A percentile compares a stretch with the other conserved stretches of the same genome.
phyloP scores from a whole-genome alignment of 1,139 yeast species.

The Pichia sorboxylosa region DNA sequence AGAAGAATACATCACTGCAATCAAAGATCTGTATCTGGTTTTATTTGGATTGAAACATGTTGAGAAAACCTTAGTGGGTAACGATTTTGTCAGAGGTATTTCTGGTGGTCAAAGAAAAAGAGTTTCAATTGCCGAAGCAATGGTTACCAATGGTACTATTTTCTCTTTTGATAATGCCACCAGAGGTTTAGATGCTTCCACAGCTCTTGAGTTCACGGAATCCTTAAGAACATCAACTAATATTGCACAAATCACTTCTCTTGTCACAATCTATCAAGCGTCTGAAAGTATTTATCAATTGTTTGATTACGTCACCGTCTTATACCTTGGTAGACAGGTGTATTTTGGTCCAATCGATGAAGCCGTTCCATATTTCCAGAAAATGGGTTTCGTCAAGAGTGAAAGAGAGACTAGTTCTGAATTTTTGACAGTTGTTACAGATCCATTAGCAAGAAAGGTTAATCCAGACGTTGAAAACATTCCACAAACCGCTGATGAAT shows the following conservation, averaged over 20 bases:
- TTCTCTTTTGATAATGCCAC: conserved; percentile 71
- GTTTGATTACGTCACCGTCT: conserved; percentile 62
- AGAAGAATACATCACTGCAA: conserved; percentile 27
- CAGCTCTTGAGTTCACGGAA: conserved; percentile 63
- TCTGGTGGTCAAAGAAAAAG: conserved; percentile 80
- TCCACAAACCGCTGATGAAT: conserved; percentile 20
- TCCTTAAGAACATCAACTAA: conserved; percentile 57
- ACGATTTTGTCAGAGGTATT: conserved; percentile 62
- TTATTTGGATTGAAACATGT: conserved; percentile 41
- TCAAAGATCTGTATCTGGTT: conserved; percentile 39
- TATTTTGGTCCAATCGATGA: conserved; percentile 51
- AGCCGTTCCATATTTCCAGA: conserved; percentile 50
- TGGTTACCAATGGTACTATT: conserved; percentile 46
- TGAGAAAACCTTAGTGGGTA: conserved; percentile 56
- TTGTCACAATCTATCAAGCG: conserved; percentile 77
- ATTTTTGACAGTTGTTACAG: conserved; percentile 66
- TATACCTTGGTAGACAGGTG: conserved; percentile 71
- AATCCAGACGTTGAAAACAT: conserved; percentile 34
- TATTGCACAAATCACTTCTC: conserved; percentile 45
- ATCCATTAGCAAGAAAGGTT: conserved; percentile 36
- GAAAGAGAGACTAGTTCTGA: conserved; percentile 77
- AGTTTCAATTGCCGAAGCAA: conserved; percentile 63
- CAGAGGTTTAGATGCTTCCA: conserved; percentile 65
- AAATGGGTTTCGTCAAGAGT: conserved; percentile 63
- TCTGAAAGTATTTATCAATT: conserved; percentile 66